These are phyloP conservation scores for Pseudogymnoascus sp. DNA, from an alignment of 2,329 filamentous ascomycete genomes.

Conservation along the genomic window DNA sequence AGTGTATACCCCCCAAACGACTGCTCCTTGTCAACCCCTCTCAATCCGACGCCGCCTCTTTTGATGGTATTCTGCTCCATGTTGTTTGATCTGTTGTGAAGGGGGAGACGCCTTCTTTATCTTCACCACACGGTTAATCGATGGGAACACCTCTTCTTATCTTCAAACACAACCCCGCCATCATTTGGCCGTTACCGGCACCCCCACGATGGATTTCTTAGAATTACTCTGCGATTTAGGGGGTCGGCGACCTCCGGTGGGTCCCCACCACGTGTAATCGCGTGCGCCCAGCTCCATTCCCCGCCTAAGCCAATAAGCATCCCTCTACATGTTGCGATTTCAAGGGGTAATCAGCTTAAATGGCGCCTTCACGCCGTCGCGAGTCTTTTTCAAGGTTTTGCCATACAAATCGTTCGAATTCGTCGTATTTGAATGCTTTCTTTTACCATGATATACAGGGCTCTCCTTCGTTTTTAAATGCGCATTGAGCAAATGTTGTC, in stretches of 20 bases:
- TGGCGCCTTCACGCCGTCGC: not conserved
- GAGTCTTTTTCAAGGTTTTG: not conserved
- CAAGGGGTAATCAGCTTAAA: not conserved
- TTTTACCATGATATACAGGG: not conserved
- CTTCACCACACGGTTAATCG: not conserved
- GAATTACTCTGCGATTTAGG: not conserved
- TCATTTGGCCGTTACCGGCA: not conserved
- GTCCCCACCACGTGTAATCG: not conserved
- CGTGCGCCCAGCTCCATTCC: not conserved
- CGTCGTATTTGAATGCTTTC: not conserved
- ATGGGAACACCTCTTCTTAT: not conserved
- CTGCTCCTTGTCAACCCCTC: conserved; percentile 29
- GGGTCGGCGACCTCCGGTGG: not conserved
- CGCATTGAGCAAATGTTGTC: not conserved
- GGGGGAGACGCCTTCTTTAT: too few relatives aligned
- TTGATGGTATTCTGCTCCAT: conserved; percentile 38
- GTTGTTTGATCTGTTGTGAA: not conserved
- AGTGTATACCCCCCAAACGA: conserved; percentile 35
- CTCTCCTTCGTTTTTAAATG: not conserved
- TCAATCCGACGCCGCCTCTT: conserved; percentile 33
- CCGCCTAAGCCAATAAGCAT: not conserved
- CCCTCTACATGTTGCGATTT: not conserved
- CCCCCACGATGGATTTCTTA: not conserved
- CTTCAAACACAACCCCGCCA: not conserved
- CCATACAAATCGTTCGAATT: not conserved